Conservation (phyloP, 495 filamentous ascomycete species). For the Penicillium chermesinum region DNA sequence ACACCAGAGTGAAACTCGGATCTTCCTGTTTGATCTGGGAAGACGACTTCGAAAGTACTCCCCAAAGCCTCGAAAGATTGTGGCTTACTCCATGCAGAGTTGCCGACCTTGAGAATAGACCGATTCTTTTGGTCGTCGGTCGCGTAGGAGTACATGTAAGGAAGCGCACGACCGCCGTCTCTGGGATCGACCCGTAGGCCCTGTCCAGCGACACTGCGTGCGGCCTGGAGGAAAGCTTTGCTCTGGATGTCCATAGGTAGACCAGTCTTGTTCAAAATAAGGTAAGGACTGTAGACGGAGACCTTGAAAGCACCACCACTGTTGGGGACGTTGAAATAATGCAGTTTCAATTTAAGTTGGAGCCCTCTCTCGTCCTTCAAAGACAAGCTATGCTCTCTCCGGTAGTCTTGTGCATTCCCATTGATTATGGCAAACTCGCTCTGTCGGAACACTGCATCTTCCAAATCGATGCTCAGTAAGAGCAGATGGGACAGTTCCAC, state of each 20-base stretch:
- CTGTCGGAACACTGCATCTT: slow-evolving; percentile 88
- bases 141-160: slow-evolving; percentile 93
- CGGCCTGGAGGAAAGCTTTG: slow-evolving; percentile 77
- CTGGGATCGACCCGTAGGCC: slow-evolving; percentile 50
- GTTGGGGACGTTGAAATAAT: slow-evolving; percentile 88
- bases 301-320: slow-evolving; percentile 96
- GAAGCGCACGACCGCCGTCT: slow-evolving; percentile 56
- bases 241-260: slow-evolving; percentile 82
- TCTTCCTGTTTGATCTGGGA: slow-evolving; percentile 64
- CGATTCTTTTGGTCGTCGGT: slow-evolving; percentile 85
- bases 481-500: slow-evolving; percentile 92
- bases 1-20: slow-evolving; percentile 87
- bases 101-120: slow-evolving; percentile 75
- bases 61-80: slow-evolving; percentile 99
- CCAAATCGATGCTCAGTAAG: slow-evolving; percentile 87
- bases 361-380: slow-evolving; percentile 80
- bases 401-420: slow-evolving; percentile 80
- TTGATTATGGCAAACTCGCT: slow-evolving; percentile 98
- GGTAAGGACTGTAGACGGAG: slow-evolving; percentile 86
- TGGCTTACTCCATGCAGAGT: slow-evolving; percentile 92
- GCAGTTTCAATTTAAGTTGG: slow-evolving; percentile 73
- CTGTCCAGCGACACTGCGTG: slow-evolving; percentile 78
- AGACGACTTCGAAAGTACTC: slow-evolving; percentile 76
- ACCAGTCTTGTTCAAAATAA: slow-evolving; percentile 92
- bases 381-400: slow-evolving; percentile 70